phyloP scores from a whole-genome alignment of 345 rosid genomes.

The Eucalyptus microcorys region DNA sequence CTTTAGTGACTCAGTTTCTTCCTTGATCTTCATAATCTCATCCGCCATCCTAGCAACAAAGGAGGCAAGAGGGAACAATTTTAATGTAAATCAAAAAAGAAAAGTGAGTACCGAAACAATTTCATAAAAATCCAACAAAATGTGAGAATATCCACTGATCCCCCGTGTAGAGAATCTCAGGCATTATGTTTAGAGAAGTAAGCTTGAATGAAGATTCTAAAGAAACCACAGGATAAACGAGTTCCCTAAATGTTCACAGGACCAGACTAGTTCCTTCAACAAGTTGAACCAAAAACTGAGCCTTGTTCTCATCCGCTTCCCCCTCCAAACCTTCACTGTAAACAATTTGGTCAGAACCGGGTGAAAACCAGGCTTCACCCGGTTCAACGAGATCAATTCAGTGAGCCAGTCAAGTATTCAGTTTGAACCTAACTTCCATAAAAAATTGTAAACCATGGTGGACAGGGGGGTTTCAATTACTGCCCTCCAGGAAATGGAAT shows the following conservation, averaged over 20 bases:
- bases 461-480: background rate
- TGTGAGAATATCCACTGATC: background rate
- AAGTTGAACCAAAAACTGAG: background rate
- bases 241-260: background rate
- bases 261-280: background rate
- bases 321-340: background rate
- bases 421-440: background rate
- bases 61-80: background rate
- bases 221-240: background rate
- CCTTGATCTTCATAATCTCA: slow-evolving; percentile 45
- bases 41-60: slow-evolving; percentile 46
- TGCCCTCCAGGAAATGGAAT: background rate
- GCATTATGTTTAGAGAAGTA: background rate
- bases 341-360: background rate
- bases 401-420: background rate
- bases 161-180: background rate
- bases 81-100: background rate
- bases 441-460: background rate
- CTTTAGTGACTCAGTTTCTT: slow-evolving; percentile 47
- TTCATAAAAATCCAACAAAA: background rate
- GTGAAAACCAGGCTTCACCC: background rate
- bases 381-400: background rate
- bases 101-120: background rate
- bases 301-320: background rate
- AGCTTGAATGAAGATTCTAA: background rate